These are phyloP conservation scores for Edaphochlamys debaryana DNA, from an alignment of 139 green algal genomes.

Conservation along the genomic window DNA sequence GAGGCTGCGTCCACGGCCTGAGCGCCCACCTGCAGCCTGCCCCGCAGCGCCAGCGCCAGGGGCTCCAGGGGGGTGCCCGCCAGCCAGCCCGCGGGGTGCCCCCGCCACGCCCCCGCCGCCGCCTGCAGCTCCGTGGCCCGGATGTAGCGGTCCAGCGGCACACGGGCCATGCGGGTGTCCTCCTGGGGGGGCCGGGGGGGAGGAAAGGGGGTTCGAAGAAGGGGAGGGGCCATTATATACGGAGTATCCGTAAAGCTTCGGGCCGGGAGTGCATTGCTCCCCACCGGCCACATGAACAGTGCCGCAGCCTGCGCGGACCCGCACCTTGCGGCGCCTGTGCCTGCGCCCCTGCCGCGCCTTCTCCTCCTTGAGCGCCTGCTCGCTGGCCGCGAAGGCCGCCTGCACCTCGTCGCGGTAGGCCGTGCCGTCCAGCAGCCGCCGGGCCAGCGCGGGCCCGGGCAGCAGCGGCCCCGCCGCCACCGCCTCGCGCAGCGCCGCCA, in stretches of 20 bases:
- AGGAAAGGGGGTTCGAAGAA: neutral
- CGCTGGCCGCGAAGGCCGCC: conserved; percentile 8
- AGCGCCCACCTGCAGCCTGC: conserved; percentile 16
- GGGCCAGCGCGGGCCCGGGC: conserved; percentile 16
- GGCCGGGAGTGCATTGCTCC: too few relatives aligned
- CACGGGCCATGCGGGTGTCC: conserved; percentile 28
- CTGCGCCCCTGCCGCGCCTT: conserved; percentile 1
- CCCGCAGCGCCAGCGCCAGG: conserved; percentile 1
- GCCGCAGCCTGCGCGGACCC: too few relatives aligned
- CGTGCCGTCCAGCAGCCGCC: conserved; percentile 62
- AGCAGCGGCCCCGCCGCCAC: conserved; percentile 53
- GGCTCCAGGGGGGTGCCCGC: neutral
- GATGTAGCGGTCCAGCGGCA: conserved; percentile 44
- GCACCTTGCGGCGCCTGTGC: conserved; percentile 20
- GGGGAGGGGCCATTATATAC: too few relatives aligned
- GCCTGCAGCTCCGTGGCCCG: conserved; percentile 15
- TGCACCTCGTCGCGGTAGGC: conserved; percentile 53
- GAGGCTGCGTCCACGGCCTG: too few relatives aligned
- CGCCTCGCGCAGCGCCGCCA: conserved; percentile 18
- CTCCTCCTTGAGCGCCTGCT: conserved; percentile 23
- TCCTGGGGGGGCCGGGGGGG: conserved; percentile 4
- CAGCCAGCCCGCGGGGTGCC: conserved; percentile 13
- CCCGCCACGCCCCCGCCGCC: neutral
- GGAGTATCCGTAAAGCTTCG: too few relatives aligned
- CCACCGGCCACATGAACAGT: too few relatives aligned